phyloP scores from a whole-genome alignment of 768 basidiomycete species.

The Pleurotus cornucopiae region DNA sequence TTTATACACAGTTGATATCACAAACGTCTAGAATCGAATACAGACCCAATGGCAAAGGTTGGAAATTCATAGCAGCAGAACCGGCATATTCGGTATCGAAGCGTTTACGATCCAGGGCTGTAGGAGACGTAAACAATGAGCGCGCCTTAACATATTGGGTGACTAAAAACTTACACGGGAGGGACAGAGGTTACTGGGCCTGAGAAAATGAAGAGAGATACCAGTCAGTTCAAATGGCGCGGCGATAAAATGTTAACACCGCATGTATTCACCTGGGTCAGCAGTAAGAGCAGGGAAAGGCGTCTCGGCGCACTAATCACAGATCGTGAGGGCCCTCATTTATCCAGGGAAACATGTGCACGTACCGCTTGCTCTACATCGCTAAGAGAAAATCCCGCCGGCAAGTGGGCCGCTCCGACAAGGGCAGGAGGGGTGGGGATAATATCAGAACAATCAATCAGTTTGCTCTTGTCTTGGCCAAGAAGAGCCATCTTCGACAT shows the following conservation, averaged over 20 bases:
- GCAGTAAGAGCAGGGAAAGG: slow-evolving; percentile 31
- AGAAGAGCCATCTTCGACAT: slow-evolving; percentile 40
- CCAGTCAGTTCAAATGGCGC: background rate
- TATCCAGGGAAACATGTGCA: background rate
- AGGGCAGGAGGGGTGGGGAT: slow-evolving; percentile 31
- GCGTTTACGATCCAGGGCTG: too few species aligned
- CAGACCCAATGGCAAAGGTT: too few species aligned
- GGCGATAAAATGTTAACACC: background rate
- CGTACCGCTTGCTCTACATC: slow-evolving; percentile 27
- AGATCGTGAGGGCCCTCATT: slow-evolving; percentile 16
- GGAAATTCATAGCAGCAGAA: too few species aligned
- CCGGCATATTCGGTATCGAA: too few species aligned
- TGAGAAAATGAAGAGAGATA: background rate
- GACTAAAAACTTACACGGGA: slow-evolving; percentile 22
- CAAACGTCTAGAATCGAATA: too few species aligned
- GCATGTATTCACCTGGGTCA: slow-evolving; percentile 18
- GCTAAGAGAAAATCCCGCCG: slow-evolving; percentile 22
- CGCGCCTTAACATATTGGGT: too few species aligned
- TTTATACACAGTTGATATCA: too few species aligned
- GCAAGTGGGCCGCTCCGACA: slow-evolving; percentile 24
- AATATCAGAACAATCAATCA: slow-evolving; percentile 43
- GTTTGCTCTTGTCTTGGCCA: slow-evolving; percentile 29
- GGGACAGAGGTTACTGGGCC: slow-evolving; percentile 23
- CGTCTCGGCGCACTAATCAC: slow-evolving; percentile 23
- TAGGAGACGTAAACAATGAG: too few species aligned